Percentiles rank a stretch among this genome's conserved stretches.
Evolutionary conservation across 2,329 filamentous ascomycete species (phyloP).

Genomic region (Microdochium nivale): DNA sequence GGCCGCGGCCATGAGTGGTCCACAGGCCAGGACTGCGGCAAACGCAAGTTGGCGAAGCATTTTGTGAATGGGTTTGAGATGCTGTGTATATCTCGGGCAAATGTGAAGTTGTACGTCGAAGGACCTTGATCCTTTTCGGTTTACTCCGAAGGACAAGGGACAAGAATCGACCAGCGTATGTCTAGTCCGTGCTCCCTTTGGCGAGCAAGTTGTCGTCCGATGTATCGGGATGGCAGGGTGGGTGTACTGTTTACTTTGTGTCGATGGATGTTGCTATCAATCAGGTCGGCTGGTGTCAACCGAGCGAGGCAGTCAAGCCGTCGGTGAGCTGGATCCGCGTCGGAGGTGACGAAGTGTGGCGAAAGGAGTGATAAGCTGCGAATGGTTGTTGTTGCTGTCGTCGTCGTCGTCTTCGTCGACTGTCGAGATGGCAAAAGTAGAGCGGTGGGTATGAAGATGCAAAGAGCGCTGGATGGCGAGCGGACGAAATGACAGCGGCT

Average conservation of each 20-base stretch:
- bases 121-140: background rate
- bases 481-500: background rate
- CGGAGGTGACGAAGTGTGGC: background rate
- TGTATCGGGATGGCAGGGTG: too few relatives aligned
- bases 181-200: too few relatives aligned
- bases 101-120: background rate
- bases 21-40: conserved; percentile 15
- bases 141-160: too few relatives aligned
- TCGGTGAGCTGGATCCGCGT: background rate
- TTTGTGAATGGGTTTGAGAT: conserved; percentile 11
- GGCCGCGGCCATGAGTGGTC: conserved; percentile 10
- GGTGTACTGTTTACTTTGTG: too few relatives aligned
- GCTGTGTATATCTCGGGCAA: background rate
- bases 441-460: background rate
- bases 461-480: background rate
- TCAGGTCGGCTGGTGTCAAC: background rate
- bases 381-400: background rate
- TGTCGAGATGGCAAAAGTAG: background rate
- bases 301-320: background rate
- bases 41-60: conserved; percentile 15
- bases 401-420: background rate
- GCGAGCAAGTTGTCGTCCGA: too few relatives aligned
- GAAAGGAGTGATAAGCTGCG: background rate
- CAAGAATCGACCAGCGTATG: too few relatives aligned
- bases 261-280: background rate